phyloP scores from a whole-genome alignment of 2,329 filamentous ascomycete species.

The Paecilomyces variotii region DNA sequence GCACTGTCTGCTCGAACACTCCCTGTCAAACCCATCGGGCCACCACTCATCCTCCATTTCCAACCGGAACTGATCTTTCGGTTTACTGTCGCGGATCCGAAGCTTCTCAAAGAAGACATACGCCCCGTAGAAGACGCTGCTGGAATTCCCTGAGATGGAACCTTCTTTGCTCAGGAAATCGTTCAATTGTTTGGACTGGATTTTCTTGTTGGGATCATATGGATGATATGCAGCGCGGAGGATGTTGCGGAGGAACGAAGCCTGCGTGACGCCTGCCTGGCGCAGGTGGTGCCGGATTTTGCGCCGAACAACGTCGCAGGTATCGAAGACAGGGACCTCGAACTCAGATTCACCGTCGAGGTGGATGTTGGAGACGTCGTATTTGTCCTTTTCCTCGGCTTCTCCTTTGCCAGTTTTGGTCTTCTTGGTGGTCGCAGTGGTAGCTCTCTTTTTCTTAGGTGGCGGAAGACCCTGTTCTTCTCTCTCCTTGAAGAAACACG shows the following conservation, averaged over 20 bases:
- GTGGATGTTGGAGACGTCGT: conserved; percentile 35
- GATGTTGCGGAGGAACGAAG: conserved; percentile 36
- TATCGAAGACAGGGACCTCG: conserved; percentile 46
- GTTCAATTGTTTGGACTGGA: conserved; percentile 28
- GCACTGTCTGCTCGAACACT: background rate
- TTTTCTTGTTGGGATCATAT: conserved; percentile 35
- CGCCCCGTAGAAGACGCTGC: conserved; percentile 43
- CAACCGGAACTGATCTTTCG: conserved; percentile 43
- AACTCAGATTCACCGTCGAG: conserved; percentile 43
- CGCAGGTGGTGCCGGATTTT: conserved; percentile 48
- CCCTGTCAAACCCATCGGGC: conserved; percentile 3
- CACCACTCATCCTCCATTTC: conserved; percentile 44
- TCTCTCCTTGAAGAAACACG: conserved; percentile 42
- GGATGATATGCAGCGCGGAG: conserved; percentile 35
- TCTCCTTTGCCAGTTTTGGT: conserved; percentile 11
- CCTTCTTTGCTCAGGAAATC: conserved; percentile 47
- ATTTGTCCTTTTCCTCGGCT: conserved; percentile 17
- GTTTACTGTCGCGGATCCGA: conserved; percentile 43
- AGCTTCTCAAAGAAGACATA: conserved; percentile 56
- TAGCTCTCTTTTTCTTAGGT: conserved; percentile 10
- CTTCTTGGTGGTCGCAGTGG: conserved; percentile 14
- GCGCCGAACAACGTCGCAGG: conserved; percentile 49
- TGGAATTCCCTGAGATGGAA: conserved; percentile 41
- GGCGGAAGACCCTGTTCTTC: conserved; percentile 41
- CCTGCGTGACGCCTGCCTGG: conserved; percentile 43